Evolutionary conservation across 2,329 filamentous ascomycete genomes (phyloP).

Genomic region (Pseudogymnoascus destructans): DNA sequence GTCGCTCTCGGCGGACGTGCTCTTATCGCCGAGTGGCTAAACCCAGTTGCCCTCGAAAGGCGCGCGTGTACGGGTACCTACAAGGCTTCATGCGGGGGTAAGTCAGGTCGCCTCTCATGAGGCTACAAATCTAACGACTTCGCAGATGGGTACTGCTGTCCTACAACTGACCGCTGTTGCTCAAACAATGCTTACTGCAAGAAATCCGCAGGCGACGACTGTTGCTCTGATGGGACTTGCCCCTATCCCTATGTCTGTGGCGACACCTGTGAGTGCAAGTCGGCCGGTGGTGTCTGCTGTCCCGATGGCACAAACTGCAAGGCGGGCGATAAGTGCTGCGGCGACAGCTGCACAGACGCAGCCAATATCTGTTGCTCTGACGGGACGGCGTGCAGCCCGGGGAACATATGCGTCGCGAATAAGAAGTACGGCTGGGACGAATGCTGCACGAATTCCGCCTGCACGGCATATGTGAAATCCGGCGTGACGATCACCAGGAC

Average conservation of each 20-base stretch:
- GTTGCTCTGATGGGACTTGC: background rate
- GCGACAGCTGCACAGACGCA: background rate
- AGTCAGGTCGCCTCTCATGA: background rate
- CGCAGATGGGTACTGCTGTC: background rate
- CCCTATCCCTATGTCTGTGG: background rate
- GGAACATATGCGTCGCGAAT: background rate
- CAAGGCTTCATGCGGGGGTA: background rate
- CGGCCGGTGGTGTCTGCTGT: background rate
- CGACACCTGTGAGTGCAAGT: background rate
- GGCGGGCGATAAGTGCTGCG: background rate
- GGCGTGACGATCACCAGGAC: background rate
- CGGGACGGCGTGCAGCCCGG: background rate
- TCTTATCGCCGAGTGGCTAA: background rate
- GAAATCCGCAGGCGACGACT: background rate
- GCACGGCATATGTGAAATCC: background rate
- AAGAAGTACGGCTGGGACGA: background rate
- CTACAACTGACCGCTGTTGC: background rate
- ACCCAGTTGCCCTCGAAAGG: background rate
- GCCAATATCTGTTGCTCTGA: background rate
- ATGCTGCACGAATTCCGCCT: background rate
- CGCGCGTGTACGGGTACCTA: background rate
- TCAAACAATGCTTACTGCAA: background rate
- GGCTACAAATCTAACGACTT: background rate
- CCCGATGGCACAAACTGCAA: background rate
- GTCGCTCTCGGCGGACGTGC: background rate